Evolutionary conservation across 176 grass and related monocot genomes (phyloP).

Genomic region (Lolium rigidum): DNA sequence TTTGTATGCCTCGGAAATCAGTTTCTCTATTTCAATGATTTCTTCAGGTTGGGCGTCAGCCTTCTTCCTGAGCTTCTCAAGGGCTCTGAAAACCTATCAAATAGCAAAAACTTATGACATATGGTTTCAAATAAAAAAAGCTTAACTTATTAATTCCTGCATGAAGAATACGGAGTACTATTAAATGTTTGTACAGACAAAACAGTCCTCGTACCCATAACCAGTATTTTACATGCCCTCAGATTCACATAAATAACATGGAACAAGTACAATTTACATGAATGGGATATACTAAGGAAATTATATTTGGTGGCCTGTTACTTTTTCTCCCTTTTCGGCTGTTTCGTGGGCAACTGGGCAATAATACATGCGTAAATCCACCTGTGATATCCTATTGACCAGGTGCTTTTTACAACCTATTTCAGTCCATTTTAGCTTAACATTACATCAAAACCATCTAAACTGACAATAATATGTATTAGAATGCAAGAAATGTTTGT

Average conservation of each 20-base stretch:
- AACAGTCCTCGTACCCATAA: background rate
- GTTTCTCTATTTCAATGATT: constrained; percentile 77
- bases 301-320: constrained; percentile 5
- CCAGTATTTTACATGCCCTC: background rate
- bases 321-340: background rate
- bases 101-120: background rate
- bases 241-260: constrained; percentile 20
- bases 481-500: constrained; percentile 10
- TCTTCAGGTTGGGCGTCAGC: constrained; percentile 76
- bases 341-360: background rate
- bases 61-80: constrained; percentile 87
- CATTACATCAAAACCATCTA: constrained; percentile 18
- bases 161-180: background rate
- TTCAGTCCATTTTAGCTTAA: constrained; percentile 2
- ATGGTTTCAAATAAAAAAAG: background rate
- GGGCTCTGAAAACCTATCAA: constrained; percentile 68
- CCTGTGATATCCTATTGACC: background rate
- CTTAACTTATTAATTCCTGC: background rate
- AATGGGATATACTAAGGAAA: background rate
- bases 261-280: constrained; percentile 1
- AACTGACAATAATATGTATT: background rate
- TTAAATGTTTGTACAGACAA: background rate
- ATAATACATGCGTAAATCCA: background rate
- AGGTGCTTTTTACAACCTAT: background rate
- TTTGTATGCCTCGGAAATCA: constrained; percentile 80